Evolutionary conservation across 371 early-diverging fungal species (phyloP), one percentile per base, ranked within the genome.

Genomic region (Mortierella sp.): DNA sequence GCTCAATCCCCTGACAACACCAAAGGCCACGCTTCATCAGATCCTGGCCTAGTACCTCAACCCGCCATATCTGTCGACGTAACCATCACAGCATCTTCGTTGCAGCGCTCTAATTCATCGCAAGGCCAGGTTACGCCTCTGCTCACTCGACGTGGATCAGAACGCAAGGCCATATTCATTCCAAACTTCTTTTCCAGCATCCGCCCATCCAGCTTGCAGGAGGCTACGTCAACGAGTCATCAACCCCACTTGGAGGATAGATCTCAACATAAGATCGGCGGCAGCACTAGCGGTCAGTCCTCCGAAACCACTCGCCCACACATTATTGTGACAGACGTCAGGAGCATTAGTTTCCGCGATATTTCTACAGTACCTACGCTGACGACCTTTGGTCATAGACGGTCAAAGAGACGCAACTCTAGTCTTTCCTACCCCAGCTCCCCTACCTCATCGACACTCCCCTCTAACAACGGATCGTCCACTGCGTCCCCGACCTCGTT

Each of bases 311-410:
- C 30, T 14, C 59, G 66, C n/a, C 55, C 65, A 28, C 66, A 73
- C 54, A 65, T 66, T 28, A 66, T 75, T 20, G 76, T 80, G 22
- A 80, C 81, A 20, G 81, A 80, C 63, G 66, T 80, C 47, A 68
- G 64, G 51, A 75, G 75, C 28, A 80, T 80, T 62, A 75, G 57
- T 47, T 68, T 80, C 54, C 76, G 75, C 16, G 81, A 80, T 60
- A 80, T 80, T 37, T 75, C 81, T 8, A 75, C 73, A 5, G 72
- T 75, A 30, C 81, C 81, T 37, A 80, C 72, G 10, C 32, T 72
- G 62, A 72, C 66, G 2, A 72, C 70, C 1, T 74, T 74, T 55
- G 64, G 67, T 30, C 70, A 66, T 30, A 73, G 60, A 30, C 67
- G 75, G 16, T 74, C 79, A 59, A 79, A 74, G 49, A 70, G 74